phyloP scores from a whole-genome alignment of 2,329 filamentous ascomycete species.

The Colletotrichum sp. region DNA sequence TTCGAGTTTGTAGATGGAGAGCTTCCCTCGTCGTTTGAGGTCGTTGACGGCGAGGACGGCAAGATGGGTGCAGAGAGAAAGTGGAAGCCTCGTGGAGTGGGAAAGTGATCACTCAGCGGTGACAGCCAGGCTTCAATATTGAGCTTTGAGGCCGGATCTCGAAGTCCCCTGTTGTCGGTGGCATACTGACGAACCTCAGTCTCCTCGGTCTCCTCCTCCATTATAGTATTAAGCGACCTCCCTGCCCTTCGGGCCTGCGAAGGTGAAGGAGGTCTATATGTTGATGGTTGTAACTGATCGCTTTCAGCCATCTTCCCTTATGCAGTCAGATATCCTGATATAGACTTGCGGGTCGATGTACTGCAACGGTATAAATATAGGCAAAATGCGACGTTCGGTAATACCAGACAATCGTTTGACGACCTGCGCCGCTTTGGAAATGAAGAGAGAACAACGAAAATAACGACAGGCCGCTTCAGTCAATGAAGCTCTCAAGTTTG shows the following conservation, averaged over 20 bases:
- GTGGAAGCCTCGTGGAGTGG: constrained; percentile 71
- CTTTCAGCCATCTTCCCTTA: constrained; percentile 52
- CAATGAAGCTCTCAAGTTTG: constrained; percentile 43
- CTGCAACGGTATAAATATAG: constrained; percentile 13
- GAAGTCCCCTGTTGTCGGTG: constrained; percentile 26
- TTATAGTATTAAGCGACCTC: constrained; percentile 68
- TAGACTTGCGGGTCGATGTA: constrained; percentile 4
- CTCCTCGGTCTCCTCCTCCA: constrained; percentile 59
- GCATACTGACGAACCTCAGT: constrained; percentile 37
- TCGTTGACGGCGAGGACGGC: constrained; percentile 64
- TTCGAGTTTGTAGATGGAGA: constrained; percentile 62
- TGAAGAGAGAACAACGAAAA: constrained; percentile 22
- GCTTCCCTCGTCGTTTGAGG: constrained; percentile 53
- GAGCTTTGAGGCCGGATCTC: constrained; percentile 41
- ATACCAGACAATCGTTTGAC: constrained; percentile 28
- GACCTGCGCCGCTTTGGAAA: constrained; percentile 36
- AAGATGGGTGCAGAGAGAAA: constrained; percentile 68
- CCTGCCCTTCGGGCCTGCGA: constrained; percentile 61
- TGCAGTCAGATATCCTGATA: constrained; percentile 33
- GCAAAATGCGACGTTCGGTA: constrained; percentile 6
- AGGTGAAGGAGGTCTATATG: constrained; percentile 53
- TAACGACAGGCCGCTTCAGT: constrained; percentile 49
- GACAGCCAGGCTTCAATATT: constrained; percentile 65
- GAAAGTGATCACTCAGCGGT: constrained; percentile 69
- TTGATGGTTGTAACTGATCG: constrained; percentile 41